Base-by-base conservation (phyloP, 23 red algal species). In the Gracilariopsis chorda region DNA sequence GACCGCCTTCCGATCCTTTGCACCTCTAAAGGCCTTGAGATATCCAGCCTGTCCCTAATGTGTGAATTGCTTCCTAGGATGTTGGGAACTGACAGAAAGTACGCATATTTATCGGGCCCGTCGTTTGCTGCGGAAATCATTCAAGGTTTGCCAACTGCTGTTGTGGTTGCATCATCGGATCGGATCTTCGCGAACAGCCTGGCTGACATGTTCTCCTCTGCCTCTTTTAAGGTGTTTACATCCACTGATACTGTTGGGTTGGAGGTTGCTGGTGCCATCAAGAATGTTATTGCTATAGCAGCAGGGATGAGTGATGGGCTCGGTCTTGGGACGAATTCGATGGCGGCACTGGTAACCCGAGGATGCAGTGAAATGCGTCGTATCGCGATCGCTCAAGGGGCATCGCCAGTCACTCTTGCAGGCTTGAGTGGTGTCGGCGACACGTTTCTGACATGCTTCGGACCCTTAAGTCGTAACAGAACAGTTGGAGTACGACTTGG, bases 371-470 rank as follows among this genome's bases (percentile, higher is more conserved):
- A 97, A 82, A 98, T 98, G 96, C 92, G 96, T 14, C 93, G 96
- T 28, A 84, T 98, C 23, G 96, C 96, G 19, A 70, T 90, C 29
- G 58, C 39, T 1, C 72, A 90, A 56, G 96, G 96, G 28, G 96
- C 82, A 20, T 92, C 86, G 2, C 62, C 96, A 16, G 94, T 98
- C 10, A 98, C 96, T 4, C 63, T 98, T 11, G 82, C 93, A 13
- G 96, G 96, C 20, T 62, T 98, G 13, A 93, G 87, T 32, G 96
- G 96, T 33, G 96, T 98, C 17, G 96, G 96, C 21, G 96, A 98
- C 41, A 98, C 96, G 6, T 98, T 98, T 79, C 86, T 98, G 53
- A 98, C 96, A 24, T 98, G 96, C 87, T 98, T 98, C 76, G 96
- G 96, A 27, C 87, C 96, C 2, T 75, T 93, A 11, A 94, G 91